Conservation (phyloP, 768 basidiomycete genomes). For the Candolleomyces efflorescens region DNA sequence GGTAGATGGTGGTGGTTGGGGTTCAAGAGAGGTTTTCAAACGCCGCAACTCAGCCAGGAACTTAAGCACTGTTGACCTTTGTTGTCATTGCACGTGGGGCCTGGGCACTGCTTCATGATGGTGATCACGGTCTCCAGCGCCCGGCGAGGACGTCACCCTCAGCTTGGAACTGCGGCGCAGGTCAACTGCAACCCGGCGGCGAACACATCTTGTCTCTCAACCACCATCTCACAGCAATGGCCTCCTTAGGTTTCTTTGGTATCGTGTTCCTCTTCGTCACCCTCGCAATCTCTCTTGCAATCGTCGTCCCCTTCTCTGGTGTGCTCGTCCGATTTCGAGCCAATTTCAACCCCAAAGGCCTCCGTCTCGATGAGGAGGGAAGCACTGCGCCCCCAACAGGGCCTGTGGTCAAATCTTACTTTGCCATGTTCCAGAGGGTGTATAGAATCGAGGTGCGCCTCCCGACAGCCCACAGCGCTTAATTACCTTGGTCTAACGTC, state of each 20-base stretch:
- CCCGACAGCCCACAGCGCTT: neutral
- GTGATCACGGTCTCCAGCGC: neutral
- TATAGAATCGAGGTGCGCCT: constrained; percentile 63
- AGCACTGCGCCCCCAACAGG: constrained; percentile 72
- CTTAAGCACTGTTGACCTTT: constrained; percentile 5
- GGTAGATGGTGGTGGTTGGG: constrained; percentile 8
- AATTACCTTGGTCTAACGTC: neutral
- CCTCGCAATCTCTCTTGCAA: constrained; percentile 46
- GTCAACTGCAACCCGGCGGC: neutral
- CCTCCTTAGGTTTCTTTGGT: constrained; percentile 28
- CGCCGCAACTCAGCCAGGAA: constrained; percentile 5
- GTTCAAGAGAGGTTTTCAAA: constrained; percentile 10
- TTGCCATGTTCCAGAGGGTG: constrained; percentile 69
- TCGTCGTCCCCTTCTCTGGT: constrained; percentile 62
- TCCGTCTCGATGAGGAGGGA: constrained; percentile 75
- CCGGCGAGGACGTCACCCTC: neutral
- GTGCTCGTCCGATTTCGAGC: constrained; percentile 74
- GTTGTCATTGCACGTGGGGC: constrained; percentile 1
- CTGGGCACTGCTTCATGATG: neutral
- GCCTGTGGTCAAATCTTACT: constrained; percentile 72
- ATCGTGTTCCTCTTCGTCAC: constrained; percentile 40
- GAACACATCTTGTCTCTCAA: constrained; percentile 6
- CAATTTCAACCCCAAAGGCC: constrained; percentile 82
- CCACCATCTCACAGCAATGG: constrained; percentile 10
- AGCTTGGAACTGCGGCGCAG: neutral